Conservation (phyloP, 805 yeast genomes). For the Saccharomycopsis schoenii region DNA sequence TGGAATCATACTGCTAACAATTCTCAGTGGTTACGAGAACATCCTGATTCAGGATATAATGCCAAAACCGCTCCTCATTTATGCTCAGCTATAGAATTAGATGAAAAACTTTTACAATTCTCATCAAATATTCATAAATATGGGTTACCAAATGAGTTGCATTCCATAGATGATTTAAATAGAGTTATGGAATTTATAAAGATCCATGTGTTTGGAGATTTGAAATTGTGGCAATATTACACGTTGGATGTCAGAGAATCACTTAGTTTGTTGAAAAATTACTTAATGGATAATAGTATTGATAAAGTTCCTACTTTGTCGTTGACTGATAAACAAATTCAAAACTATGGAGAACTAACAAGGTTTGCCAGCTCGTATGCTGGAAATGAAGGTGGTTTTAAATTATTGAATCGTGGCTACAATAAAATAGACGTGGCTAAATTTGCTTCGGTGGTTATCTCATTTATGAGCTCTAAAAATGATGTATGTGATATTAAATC, state of each 20-base stretch:
- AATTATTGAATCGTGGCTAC: conserved; percentile 39
- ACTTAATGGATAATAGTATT: conserved; percentile 25
- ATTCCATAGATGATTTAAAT: conserved; percentile 43
- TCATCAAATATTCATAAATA: conserved; percentile 45
- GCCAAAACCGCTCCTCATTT: conserved; percentile 84
- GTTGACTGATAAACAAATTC: conserved; percentile 36
- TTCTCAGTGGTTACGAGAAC: conserved; percentile 73
- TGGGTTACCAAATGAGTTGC: conserved; percentile 53
- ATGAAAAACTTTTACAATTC: conserved; percentile 53
- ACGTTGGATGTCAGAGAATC: conserved; percentile 48
- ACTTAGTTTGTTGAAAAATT: conserved; percentile 29
- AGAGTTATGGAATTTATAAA: conserved; percentile 59
- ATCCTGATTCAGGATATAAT: conserved; percentile 89
- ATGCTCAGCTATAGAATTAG: conserved; percentile 75
- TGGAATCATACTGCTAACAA: conserved; percentile 93
- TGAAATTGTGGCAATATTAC: conserved; percentile 83
- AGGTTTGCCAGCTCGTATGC: conserved; percentile 35
- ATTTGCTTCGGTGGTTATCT: conserved; percentile 37
- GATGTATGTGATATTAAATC: conserved; percentile 28
- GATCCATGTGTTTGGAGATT: conserved; percentile 51
- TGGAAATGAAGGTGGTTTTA: conserved; percentile 33
- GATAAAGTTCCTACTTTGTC: conserved; percentile 26
- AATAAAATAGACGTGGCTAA: conserved; percentile 42
- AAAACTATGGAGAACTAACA: conserved; percentile 36
- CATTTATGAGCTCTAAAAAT: conserved; percentile 19